Conservation (phyloP, 208 protist genomes). For the Plasmodiophora brassicae region DNA sequence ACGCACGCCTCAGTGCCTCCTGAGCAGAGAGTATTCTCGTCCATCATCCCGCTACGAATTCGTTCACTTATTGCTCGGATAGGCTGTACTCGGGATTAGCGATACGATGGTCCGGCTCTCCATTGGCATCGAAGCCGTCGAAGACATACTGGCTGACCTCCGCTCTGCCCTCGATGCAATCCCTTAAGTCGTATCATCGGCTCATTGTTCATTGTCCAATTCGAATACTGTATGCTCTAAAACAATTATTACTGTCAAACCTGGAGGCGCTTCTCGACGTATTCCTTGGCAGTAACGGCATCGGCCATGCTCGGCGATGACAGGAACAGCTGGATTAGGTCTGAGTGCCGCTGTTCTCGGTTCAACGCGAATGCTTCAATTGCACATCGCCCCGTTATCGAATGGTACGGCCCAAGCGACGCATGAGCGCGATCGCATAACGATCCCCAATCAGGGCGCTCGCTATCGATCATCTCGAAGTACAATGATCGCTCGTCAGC, state of each 20-base stretch:
- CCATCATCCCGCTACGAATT: background rate
- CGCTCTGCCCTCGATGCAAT: slow-evolving; percentile 33
- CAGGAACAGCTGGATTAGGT: background rate
- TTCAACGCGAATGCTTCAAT: background rate
- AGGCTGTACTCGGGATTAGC: background rate
- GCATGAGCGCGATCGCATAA: background rate
- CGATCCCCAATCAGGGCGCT: background rate
- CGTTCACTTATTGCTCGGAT: background rate
- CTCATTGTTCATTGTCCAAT: no score
- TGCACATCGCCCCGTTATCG: background rate
- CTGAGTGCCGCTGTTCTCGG: background rate
- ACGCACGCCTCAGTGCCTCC: slow-evolving; percentile 51
- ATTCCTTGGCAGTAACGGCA: background rate
- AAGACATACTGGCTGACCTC: slow-evolving; percentile 48
- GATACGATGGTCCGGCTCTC: slow-evolving; percentile 52
- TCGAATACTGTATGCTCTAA: no score
- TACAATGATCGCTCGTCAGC: background rate
- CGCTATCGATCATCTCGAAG: background rate
- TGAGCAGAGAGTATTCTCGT: slow-evolving; percentile 13
- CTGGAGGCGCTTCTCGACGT: background rate
- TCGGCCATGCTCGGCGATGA: background rate
- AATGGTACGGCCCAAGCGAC: background rate
- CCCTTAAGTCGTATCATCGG: no score
- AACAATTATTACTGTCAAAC: no score
- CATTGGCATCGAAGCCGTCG: slow-evolving; percentile 51